These are phyloP conservation scores for Drechmeria coniospora DNA, from an alignment of 2,329 filamentous ascomycete species.

Conservation along the genomic window DNA sequence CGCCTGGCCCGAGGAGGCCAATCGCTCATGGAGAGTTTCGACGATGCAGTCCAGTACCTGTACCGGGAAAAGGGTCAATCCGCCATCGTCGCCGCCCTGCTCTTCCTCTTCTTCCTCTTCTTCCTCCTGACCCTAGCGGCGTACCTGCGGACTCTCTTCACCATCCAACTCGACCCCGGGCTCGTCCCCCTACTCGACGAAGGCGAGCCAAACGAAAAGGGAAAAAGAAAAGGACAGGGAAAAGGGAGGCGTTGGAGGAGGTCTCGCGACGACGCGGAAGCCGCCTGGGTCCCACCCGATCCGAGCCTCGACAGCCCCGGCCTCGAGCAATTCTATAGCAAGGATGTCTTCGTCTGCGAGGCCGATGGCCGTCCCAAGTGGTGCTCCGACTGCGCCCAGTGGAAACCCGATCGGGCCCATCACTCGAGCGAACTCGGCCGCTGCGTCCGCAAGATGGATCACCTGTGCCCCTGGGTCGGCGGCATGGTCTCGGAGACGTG, in stretches of 20 bases:
- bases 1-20: no score
- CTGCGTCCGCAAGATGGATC: slow-evolving; percentile 84
- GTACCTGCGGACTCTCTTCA: slow-evolving; percentile 57
- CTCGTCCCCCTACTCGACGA: slow-evolving; percentile 44
- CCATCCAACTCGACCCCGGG: slow-evolving; percentile 56
- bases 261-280: slow-evolving; percentile 15
- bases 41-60: slow-evolving; percentile 48
- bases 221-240: slow-evolving; percentile 5
- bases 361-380: slow-evolving; percentile 70
- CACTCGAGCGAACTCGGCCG: slow-evolving; percentile 71
- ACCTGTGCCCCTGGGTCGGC: slow-evolving; percentile 94
- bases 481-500: slow-evolving; percentile 75
- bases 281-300: slow-evolving; percentile 23
- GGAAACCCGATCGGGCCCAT: slow-evolving; percentile 78
- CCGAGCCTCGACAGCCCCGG: slow-evolving; percentile 46
- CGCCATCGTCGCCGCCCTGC: slow-evolving; percentile 49
- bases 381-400: slow-evolving; percentile 71
- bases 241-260: slow-evolving; percentile 4
- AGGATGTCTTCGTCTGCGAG: slow-evolving; percentile 73
- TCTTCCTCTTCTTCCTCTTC: slow-evolving; percentile 59
- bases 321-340: slow-evolving; percentile 63
- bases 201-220: slow-evolving; percentile 19
- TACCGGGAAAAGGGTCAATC: slow-evolving; percentile 31
- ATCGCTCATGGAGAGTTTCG: no score
- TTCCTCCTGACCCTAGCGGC: slow-evolving; percentile 48